Evolutionary conservation across 2,329 filamentous ascomycete species (phyloP), one percentile per base, ranked within the genome.

Genomic region (Zasmidium angulare): DNA sequence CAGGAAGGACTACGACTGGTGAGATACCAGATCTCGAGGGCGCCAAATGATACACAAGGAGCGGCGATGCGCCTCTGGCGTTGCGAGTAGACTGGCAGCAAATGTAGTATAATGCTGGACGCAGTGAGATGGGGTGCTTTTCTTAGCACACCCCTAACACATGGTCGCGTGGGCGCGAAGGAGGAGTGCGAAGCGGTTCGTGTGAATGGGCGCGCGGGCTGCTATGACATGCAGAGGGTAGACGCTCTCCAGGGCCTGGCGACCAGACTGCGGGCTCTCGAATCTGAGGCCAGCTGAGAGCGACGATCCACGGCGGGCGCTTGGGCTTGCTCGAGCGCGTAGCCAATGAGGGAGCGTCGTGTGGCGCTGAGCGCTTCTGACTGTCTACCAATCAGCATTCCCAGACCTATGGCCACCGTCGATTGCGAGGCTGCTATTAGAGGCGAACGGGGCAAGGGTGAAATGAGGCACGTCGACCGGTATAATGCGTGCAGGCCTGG

Each of bases 1-100:
- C 68, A 66, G 68, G 71, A 72, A 71, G 68, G 59, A 55, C 61
- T 63, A 62, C 61, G 36, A 70, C 56, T 69, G 67, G 70, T 62
- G 66, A 71, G 68, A 71, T 71, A 49, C 68, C 69, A 65, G 69
- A 70, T 70, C 69, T 68, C 59, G 55, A 63, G 52, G 61, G 68
- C 69, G 70, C 66, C 66, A 68, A 66, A 63, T 65, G 66, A 61
- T 60, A 64, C 62, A 64, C 56, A 60, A 64, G 53, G 61, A 66
- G 64, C 49, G 68, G 61, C 63, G 66, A 63, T 58, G 62, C 59
- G 65, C 63, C 64, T 63, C 24, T 47, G 63, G 64, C 58, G 63
- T 61, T 29, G 55, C 50, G 58, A 46, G 51, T 57, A 59, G 57
- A 57, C 54, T 24, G 60, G 54, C 63, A 64, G 58, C 59, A 62